Conservation (phyloP, 2,329 filamentous ascomycete species). For the Magnaporthales sp. region DNA sequence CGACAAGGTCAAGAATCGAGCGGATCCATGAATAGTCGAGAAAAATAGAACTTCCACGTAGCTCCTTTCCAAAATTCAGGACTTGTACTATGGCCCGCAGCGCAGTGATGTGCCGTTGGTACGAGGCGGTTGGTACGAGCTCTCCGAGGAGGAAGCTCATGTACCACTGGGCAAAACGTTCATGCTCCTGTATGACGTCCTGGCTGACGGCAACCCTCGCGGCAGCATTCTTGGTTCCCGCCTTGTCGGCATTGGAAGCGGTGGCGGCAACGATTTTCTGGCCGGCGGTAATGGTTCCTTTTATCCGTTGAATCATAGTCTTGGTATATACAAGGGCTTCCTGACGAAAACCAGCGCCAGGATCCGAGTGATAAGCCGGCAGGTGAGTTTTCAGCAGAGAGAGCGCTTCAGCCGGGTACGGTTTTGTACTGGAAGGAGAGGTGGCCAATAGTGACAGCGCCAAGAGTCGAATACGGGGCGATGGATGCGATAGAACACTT, state of each 20-base stretch:
- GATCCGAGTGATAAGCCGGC: constrained; percentile 67
- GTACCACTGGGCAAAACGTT: constrained; percentile 67
- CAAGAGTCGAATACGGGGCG: constrained; percentile 63
- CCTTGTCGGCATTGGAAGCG: background rate
- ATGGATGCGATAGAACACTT: constrained; percentile 36
- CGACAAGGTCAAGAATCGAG: constrained; percentile 65
- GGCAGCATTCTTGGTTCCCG: background rate
- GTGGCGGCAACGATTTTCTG: background rate
- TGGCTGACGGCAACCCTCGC: constrained; percentile 6
- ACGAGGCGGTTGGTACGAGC: constrained; percentile 72
- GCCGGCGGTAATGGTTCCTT: constrained; percentile 37
- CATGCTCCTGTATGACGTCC: constrained; percentile 38
- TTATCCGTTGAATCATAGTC: constrained; percentile 67
- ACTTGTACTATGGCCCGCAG: constrained; percentile 62
- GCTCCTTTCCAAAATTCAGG: constrained; percentile 60
- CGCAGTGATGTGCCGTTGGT: constrained; percentile 79
- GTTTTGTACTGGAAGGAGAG: constrained; percentile 65
- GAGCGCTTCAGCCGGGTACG: constrained; percentile 57
- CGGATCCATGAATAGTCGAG: constrained; percentile 44
- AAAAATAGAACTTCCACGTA: constrained; percentile 18
- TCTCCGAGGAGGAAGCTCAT: constrained; percentile 63
- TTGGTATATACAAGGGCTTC: constrained; percentile 69
- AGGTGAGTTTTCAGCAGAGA: constrained; percentile 56
- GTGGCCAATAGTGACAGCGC: constrained; percentile 73
- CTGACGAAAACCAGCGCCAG: constrained; percentile 78